These are phyloP conservation scores for Metschnikowia sp. DNA, from an alignment of 805 yeast species.

Conservation along the genomic window DNA sequence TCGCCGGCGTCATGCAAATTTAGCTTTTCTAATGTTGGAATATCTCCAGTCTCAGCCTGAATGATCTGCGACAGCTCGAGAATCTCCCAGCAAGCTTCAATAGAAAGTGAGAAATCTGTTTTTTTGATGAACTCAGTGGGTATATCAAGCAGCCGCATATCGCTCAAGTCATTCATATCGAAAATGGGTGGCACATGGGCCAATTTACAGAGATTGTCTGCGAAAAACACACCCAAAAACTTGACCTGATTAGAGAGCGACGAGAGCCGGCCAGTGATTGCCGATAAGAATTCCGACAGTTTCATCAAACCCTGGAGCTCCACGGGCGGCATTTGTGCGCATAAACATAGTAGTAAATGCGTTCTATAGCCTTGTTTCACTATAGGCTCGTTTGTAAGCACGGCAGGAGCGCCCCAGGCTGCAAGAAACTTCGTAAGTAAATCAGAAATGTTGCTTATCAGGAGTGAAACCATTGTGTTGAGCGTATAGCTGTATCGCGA, in stretches of 20 bases:
- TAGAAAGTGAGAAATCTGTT: neutral
- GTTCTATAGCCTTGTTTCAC: slow-evolving; percentile 48
- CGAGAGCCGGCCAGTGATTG: slow-evolving; percentile 53
- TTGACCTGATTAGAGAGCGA: slow-evolving; percentile 47
- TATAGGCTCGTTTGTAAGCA: slow-evolving; percentile 39
- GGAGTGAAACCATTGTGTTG: slow-evolving; percentile 11
- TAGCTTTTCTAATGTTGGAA: neutral
- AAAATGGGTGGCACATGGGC: slow-evolving; percentile 31
- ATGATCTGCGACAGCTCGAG: slow-evolving; percentile 13
- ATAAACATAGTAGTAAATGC: slow-evolving; percentile 40
- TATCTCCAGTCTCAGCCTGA: slow-evolving; percentile 6
- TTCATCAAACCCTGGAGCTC: slow-evolving; percentile 29
- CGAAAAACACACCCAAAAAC: slow-evolving; percentile 53
- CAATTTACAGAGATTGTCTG: slow-evolving; percentile 44
- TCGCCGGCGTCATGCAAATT: slow-evolving; percentile 6
- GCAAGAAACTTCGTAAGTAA: slow-evolving; percentile 1
- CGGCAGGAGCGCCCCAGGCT: slow-evolving; percentile 30
- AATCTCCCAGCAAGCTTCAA: slow-evolving; percentile 21
- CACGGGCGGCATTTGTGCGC: slow-evolving; percentile 16
- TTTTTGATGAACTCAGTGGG: neutral
- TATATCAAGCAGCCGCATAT: slow-evolving; percentile 2
- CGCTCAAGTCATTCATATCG: slow-evolving; percentile 20
- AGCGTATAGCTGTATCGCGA: slow-evolving; percentile 12
- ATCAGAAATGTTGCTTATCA: neutral
- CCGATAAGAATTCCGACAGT: slow-evolving; percentile 40